These are phyloP conservation scores for Phytophthora meadii DNA, from an alignment of 352 stramenopile species.

Conservation along the genomic window DNA sequence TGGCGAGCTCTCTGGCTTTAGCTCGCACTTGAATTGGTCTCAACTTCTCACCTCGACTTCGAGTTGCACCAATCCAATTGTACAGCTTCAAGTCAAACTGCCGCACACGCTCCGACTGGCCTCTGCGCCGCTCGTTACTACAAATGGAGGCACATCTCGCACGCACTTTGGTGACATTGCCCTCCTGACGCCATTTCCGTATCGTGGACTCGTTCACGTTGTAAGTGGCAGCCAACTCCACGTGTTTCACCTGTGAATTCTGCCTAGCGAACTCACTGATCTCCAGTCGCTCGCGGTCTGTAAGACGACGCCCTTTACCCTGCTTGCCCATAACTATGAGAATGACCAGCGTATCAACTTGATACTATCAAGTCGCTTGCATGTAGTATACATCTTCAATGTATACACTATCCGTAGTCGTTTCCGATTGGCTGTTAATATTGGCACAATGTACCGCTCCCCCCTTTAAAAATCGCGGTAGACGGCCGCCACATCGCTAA, in stretches of 20 bases:
- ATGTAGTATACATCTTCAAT: too few species aligned
- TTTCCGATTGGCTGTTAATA: too few species aligned
- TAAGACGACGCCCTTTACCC: background rate
- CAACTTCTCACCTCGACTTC: background rate
- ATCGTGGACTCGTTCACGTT: background rate
- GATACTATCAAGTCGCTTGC: too few species aligned
- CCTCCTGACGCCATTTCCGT: background rate
- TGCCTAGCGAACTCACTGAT: background rate
- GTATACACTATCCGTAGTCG: background rate
- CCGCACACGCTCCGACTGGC: background rate
- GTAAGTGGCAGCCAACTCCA: background rate
- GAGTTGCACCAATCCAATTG: background rate
- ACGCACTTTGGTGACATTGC: background rate
- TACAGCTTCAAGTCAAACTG: background rate
- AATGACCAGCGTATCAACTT: background rate
- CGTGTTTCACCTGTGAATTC: background rate
- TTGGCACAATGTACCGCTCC: constrained; percentile 22
- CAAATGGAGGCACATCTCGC: background rate
- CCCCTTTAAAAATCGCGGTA: background rate
- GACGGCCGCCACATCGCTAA: constrained; percentile 20
- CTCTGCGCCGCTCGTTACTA: background rate
- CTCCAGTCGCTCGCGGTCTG: background rate
- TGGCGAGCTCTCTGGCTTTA: background rate
- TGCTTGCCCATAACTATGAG: background rate
- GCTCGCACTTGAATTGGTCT: background rate